Evolutionary conservation across 306 rosid species (phyloP).

Genomic region (Hylodesmum podocarpum): DNA sequence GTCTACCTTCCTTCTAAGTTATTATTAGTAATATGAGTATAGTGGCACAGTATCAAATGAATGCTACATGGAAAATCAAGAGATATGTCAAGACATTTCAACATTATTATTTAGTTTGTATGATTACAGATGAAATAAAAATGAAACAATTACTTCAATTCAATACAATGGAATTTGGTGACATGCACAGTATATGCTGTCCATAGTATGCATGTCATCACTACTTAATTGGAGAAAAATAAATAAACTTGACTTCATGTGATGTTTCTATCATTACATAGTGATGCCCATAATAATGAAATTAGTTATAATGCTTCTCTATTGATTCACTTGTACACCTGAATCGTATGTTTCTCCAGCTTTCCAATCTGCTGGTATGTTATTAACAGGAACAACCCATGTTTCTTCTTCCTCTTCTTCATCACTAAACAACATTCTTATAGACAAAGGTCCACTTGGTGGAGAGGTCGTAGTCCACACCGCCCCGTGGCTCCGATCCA

Average conservation of each 20-base stretch:
- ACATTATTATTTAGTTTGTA: slow-evolving; percentile 3
- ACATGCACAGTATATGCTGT: background rate
- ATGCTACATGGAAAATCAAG: background rate
- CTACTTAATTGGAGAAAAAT: background rate
- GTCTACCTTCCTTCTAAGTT: background rate
- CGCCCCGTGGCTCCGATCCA: slow-evolving; percentile 67
- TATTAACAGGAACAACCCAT: slow-evolving; percentile 70
- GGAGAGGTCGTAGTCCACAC: slow-evolving; percentile 69
- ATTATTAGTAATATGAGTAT: background rate
- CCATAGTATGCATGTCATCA: slow-evolving; percentile 2
- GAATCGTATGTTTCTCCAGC: slow-evolving; percentile 67
- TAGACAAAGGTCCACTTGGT: slow-evolving; percentile 68
- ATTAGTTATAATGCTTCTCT: background rate
- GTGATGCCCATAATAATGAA: background rate
- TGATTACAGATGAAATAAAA: background rate
- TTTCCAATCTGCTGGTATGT: slow-evolving; percentile 72
- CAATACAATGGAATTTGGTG: background rate
- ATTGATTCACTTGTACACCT: slow-evolving; percentile 65
- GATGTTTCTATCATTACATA: background rate
- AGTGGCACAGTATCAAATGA: background rate
- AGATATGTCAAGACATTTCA: background rate
- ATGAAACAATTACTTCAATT: background rate
- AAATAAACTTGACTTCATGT: background rate
- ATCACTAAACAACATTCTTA: slow-evolving; percentile 71
- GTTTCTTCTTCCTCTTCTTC: slow-evolving; percentile 61